A percentile compares a stretch with the other conserved stretches of the same genome.
phyloP scores from a whole-genome alignment of 2,329 filamentous ascomycete genomes.

The Fusarium compactum region DNA sequence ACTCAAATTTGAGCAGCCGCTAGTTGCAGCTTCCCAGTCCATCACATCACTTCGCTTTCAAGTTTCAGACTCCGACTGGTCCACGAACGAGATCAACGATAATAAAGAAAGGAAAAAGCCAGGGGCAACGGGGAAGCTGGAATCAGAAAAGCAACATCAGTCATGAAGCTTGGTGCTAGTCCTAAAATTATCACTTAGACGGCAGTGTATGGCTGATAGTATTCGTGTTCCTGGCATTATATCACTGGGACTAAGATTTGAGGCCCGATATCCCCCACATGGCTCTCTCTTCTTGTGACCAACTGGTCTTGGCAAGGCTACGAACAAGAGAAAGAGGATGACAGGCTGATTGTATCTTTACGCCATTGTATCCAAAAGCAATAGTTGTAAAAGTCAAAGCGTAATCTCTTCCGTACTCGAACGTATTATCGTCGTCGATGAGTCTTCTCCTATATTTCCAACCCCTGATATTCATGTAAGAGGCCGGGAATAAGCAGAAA shows the following conservation, averaged over 20 bases:
- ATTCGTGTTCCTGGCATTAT: slow-evolving; percentile 15
- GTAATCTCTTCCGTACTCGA: not conserved
- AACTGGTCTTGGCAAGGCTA: slow-evolving; percentile 27
- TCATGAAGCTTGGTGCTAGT: not conserved
- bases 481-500: slow-evolving; percentile 4
- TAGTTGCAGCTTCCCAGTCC: slow-evolving; percentile 1
- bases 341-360: not conserved
- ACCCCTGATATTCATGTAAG: not conserved
- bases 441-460: slow-evolving; percentile 23
- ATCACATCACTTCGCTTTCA: slow-evolving; percentile 8
- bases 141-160: slow-evolving; percentile 1
- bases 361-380: slow-evolving; percentile 8
- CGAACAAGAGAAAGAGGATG: not conserved
- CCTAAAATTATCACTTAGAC: not conserved
- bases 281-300: slow-evolving; percentile 21
- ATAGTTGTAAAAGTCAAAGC: slow-evolving; percentile 17
- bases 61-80: slow-evolving; percentile 10
- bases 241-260: slow-evolving; percentile 18
- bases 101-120: slow-evolving; percentile 3
- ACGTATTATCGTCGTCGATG: not conserved
- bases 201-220: not conserved
- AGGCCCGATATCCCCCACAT: slow-evolving; percentile 32
- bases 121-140: slow-evolving; percentile 1
- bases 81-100: slow-evolving; percentile 14
- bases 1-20: slow-evolving; percentile 32